Evolutionary conservation across 2,329 filamentous ascomycete genomes (phyloP), one percentile per base, ranked within the genome.

Genomic region (Penicillium sp.): DNA sequence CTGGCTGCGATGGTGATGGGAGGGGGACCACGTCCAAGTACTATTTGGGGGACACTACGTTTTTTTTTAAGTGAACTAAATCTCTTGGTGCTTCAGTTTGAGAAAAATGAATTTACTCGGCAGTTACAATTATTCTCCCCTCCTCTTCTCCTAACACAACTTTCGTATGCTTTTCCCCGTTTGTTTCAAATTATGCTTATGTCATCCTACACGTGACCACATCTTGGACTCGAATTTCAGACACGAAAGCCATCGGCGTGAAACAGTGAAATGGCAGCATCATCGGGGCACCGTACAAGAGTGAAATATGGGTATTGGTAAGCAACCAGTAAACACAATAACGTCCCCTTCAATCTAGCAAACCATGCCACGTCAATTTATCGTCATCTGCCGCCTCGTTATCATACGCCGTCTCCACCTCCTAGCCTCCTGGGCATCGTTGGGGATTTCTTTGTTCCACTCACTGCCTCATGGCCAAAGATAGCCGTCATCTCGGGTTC

Each of bases 1-100:
- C 65, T 67, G 65, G 65, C 63, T 60, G 61, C 59, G 63, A 67
- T 64, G 62, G 61, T 61, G 65, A 67, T 67, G 61, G 56, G 59
- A 56, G 61, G 54, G 59, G 55, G 33, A 41, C 54, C 53, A 55
- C 43, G 21, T 31, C 33, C 29, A 52, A 21, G 17, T 41, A 29
- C n/a, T 23, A 48, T 25, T 6, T n/a, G 46, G 15, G 8, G 7
- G 12, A 37, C 49, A 25, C 10, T 43, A 49, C 33, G 13, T 58
- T 38, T 46, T 29, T 33, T 43, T 31, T 33, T 13, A 31, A 9
- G 2, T 15, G n/a, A 33, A 3, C 8, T 23, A 5, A n/a, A 19
- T 29, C 27, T 53, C 19, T 53, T 38, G 2, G 9, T 19, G n/a
- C 21, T 53, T 21, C 2, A 27, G n/a, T 31, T n/a, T 40, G 17